Conservation (phyloP, 257 asterid genomes). For the Solanum chilense region DNA sequence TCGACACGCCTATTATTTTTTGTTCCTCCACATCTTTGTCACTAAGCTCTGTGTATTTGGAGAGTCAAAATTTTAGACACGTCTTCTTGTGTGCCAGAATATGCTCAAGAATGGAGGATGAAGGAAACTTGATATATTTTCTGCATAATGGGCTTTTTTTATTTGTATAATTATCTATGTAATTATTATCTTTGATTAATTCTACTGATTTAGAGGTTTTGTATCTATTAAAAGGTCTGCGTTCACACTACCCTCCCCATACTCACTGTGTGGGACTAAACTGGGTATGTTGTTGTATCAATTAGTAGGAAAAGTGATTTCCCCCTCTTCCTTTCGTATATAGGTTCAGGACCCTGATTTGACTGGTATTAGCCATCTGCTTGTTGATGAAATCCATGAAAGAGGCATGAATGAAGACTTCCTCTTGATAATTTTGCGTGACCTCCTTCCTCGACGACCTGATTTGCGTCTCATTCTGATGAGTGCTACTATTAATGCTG, state of each 20-base stretch:
- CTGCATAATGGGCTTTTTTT: not conserved
- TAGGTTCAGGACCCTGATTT: slow-evolving; percentile 78
- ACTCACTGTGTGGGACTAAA: not conserved
- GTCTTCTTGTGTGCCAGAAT: not conserved
- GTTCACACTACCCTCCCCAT: not conserved
- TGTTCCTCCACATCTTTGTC: not conserved
- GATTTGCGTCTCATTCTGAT: slow-evolving; percentile 81
- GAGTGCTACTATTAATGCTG: slow-evolving; percentile 99
- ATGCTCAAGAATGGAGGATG: not conserved
- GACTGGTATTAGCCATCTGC: slow-evolving; percentile 75
- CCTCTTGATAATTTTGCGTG: slow-evolving; percentile 69
- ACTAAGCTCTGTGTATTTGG: not conserved
- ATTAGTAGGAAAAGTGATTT: not conserved
- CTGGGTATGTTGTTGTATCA: not conserved
- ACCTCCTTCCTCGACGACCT: slow-evolving; percentile 91
- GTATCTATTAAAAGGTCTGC: not conserved
- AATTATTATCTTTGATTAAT: not conserved
- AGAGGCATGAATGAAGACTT: slow-evolving; percentile 98
- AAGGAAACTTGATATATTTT: not conserved
- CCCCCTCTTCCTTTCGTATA: slow-evolving; percentile 1
- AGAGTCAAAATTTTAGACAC: not conserved
- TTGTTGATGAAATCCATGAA: slow-evolving; percentile 97
- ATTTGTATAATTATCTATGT: not conserved
- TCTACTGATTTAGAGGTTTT: not conserved
- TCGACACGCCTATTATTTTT: not conserved